Evolutionary conservation across 148 eudicot species (phyloP), one percentile per base, ranked within the genome.

Genomic region (Vaccinium myrtillus): DNA sequence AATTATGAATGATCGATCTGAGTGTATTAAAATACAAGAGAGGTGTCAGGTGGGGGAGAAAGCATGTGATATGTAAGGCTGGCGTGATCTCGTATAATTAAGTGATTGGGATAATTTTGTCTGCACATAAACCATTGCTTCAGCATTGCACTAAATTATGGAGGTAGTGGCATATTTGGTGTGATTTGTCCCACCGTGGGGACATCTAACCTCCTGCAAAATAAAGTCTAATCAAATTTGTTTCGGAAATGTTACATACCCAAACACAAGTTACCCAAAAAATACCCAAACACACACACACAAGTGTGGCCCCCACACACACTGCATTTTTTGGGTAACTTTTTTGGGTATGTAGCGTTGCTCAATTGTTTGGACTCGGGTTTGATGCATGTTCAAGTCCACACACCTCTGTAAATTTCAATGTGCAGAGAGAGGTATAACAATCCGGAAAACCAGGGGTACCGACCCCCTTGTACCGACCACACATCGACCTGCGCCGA

Each of bases 91-190:
- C 36, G 36, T 32, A 1, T n/a, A 63, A 81, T 74, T 18, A 89
- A 43, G 46, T 81, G 16, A 88, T 85, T 77, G 85, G 87, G 87
- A 86, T 90, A 70, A 86, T 87, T 90, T 92, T 92, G 94, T 92
- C 94, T 75, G 86, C 71, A 67, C 85, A 86, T 86, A 78, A 82
- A 74, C 21, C 21, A 19, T 55, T 58, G 32, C 53, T 53, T 48
- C 75, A 30, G 49, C 23, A n/a, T 56, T 19, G 61, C 67, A 85
- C 36, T 27, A 10, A 10, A 58, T 58, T 80, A 54, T 73, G 48
- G 79, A 32, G 9, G 46, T n/a, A 5, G 36, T 73, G 63, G 81
- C 78, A 51, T 16, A 13, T 70, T 82, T 70, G 78, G 46, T 32
- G 10, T 9, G 32, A 65, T 65, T 65, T 65, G 70, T 65, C 70